phyloP scores from a whole-genome alignment of 306 rosid species.

The Hylodesmum podocarpum region DNA sequence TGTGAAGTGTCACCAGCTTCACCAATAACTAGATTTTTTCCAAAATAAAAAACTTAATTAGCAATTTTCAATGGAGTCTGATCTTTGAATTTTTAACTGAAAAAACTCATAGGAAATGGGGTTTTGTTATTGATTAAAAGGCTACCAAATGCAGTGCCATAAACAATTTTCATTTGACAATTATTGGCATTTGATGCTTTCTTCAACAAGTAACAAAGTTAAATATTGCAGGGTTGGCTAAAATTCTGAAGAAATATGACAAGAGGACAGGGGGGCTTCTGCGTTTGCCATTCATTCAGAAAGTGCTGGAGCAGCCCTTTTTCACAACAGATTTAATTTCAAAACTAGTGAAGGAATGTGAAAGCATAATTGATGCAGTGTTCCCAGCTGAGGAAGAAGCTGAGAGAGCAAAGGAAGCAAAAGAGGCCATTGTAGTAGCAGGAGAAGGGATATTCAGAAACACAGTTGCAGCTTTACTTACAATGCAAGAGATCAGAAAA shows the following conservation, averaged over 20 bases:
- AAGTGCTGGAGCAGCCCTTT: conserved; percentile 75
- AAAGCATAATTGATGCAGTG: conserved; percentile 63
- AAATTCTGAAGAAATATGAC: conserved; percentile 89
- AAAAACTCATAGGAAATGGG: too few relatives aligned
- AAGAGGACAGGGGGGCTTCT: conserved; percentile 74
- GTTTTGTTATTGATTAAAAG: not conserved
- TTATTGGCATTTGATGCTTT: not conserved
- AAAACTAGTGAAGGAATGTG: conserved; percentile 82
- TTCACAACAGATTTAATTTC: conserved; percentile 77
- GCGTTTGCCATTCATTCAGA: conserved; percentile 77
- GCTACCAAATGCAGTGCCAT: not conserved
- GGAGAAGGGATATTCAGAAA: conserved; percentile 80
- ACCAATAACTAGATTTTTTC: too few relatives aligned
- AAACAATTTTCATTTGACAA: not conserved
- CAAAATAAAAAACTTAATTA: too few relatives aligned
- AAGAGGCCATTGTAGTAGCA: conserved; percentile 45
- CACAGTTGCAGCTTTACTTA: conserved; percentile 77
- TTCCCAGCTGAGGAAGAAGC: conserved; percentile 58
- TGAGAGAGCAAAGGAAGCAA: conserved; percentile 40
- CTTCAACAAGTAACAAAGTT: not conserved
- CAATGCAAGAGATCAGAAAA: conserved; percentile 76
- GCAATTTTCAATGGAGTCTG: too few relatives aligned
- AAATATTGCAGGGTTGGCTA: conserved; percentile 64
- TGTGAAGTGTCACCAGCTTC: too few relatives aligned
- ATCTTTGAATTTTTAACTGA: not conserved